Evolutionary conservation across 371 early-diverging fungal genomes (phyloP).

Genomic region (Mortierella sp.): DNA sequence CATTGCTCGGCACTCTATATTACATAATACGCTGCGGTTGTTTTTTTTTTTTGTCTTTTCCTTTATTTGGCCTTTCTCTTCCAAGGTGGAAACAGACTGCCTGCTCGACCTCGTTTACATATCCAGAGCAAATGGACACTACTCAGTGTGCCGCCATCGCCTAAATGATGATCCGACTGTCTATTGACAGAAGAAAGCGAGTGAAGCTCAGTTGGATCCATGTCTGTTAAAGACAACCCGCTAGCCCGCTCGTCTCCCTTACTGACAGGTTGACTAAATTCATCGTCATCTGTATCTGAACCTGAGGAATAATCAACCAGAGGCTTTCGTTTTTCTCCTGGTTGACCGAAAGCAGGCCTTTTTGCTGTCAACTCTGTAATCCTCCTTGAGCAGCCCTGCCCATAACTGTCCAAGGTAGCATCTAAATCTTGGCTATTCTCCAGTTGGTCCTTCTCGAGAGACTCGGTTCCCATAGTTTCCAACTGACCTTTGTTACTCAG

Average conservation of each 20-base stretch:
- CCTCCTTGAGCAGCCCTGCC: neutral
- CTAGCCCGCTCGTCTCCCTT: neutral
- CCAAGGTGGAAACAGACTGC: slow-evolving; percentile 15
- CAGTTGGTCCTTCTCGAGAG: slow-evolving; percentile 7
- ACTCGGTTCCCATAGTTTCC: neutral
- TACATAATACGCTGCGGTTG: too few species aligned
- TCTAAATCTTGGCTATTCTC: slow-evolving; percentile 8
- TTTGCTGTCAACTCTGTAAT: too few species aligned
- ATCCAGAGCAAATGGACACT: slow-evolving; percentile 45
- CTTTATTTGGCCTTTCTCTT: neutral
- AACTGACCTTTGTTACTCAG: too few species aligned
- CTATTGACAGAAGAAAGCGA: neutral
- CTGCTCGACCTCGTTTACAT: slow-evolving; percentile 25
- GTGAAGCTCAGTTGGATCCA: neutral
- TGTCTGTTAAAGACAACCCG: neutral
- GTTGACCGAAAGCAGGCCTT: too few species aligned
- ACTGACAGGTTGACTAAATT: neutral
- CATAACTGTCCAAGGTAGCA: slow-evolving; percentile 5
- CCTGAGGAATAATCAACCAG: slow-evolving; percentile 46
- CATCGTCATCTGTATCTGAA: slow-evolving; percentile 20
- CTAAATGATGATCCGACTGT: slow-evolving; percentile 5
- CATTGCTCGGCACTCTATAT: too few species aligned
- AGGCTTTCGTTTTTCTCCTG: neutral
- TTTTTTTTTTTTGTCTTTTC: too few species aligned
- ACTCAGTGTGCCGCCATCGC: slow-evolving; percentile 36